A percentile compares a stretch with the other conserved stretches of the same genome.
Evolutionary conservation across 75 land plant species (phyloP).

Genomic region (Pinus tabuliformis): DNA sequence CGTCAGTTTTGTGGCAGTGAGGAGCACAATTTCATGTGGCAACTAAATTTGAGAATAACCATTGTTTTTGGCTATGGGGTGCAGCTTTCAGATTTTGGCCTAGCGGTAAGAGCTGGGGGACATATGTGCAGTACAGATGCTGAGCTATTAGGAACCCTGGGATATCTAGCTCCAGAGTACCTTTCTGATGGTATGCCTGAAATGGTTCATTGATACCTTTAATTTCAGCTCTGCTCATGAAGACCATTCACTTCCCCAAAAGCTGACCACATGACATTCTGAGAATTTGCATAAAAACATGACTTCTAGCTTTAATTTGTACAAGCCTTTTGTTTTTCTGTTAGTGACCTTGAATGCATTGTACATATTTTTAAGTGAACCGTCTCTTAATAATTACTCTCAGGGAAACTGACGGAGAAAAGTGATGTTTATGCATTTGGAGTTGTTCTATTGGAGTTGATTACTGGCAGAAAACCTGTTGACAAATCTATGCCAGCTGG

Average conservation of each 20-base stretch:
- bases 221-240: background rate
- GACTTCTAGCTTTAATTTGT: background rate
- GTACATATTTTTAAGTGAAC: background rate
- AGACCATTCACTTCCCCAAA: background rate
- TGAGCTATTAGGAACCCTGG: constrained; percentile 40
- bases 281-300: background rate
- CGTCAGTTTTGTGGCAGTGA: background rate
- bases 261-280: background rate
- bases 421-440: constrained; percentile 51
- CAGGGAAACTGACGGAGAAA: constrained; percentile 38
- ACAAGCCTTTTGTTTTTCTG: background rate
- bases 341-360: background rate
- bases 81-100: constrained; percentile 46
- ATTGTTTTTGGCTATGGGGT: background rate
- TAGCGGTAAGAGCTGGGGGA: constrained; percentile 18
- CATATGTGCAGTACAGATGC: constrained; percentile 8
- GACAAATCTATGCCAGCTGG: constrained; percentile 35
- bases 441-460: constrained; percentile 31
- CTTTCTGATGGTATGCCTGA: constrained; percentile 25
- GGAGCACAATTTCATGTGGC: background rate
- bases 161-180: constrained; percentile 49
- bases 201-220: background rate
- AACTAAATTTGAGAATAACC: constrained; percentile 3
- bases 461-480: constrained; percentile 25
- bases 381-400: background rate